phyloP scores from a whole-genome alignment of 1,284 basidiomycete genomes.

The Leccinum fallax region DNA sequence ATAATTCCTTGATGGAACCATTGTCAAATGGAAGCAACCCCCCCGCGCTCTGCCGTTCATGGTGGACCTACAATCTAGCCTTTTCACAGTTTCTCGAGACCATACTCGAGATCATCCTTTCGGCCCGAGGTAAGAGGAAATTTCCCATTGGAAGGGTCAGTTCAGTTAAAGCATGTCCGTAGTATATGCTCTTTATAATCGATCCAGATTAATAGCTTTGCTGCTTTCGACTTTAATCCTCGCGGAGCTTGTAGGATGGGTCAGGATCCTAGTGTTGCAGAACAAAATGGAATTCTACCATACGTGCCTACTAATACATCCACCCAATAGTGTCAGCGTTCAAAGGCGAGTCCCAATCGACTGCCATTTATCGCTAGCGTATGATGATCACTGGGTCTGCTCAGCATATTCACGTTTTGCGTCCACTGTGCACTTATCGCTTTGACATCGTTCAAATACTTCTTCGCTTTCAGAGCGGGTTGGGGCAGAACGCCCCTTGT shows the following conservation, averaged over 20 bases:
- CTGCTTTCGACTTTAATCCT: conserved; percentile 18
- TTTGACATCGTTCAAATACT: conserved; percentile 24
- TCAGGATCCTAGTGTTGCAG: conserved; percentile 9
- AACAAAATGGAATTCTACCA: not conserved
- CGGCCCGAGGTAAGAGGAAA: conserved; percentile 18
- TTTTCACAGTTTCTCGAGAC: conserved; percentile 13
- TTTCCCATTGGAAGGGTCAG: not conserved
- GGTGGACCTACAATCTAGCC: conserved; percentile 14
- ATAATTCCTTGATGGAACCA: conserved; percentile 12
- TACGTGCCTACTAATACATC: conserved; percentile 16
- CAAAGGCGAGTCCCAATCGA: conserved; percentile 13
- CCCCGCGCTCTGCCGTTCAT: conserved; percentile 12
- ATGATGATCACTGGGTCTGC: not conserved
- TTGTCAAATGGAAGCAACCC: conserved; percentile 20
- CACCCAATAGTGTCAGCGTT: not conserved
- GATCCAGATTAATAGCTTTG: conserved; percentile 17
- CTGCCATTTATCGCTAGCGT: not conserved
- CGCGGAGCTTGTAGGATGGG: conserved; percentile 9
- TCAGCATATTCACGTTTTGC: conserved; percentile 17
- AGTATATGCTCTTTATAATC: conserved; percentile 28
- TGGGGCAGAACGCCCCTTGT: conserved; percentile 22
- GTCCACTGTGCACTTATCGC: conserved; percentile 24
- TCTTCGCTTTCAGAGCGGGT: conserved; percentile 11
- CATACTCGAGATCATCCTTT: conserved; percentile 23
- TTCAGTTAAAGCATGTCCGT: not conserved